Percentiles rank a stretch among this genome's conserved stretches.
Conservation (phyloP, 2,329 filamentous ascomycete species). For the Xylaria sp. region DNA sequence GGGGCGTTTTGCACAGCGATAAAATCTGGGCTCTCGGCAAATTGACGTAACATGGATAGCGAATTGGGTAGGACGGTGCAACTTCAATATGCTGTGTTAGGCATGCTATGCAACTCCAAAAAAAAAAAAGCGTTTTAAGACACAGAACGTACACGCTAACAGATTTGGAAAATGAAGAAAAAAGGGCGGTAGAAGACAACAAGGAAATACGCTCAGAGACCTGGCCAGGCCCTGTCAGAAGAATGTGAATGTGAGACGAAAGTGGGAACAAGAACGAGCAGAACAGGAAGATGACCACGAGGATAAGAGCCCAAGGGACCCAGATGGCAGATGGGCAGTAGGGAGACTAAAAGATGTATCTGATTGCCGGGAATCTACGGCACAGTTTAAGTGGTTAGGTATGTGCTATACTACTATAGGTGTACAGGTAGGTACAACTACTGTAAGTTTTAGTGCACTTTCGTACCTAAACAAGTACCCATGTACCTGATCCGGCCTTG, state of each 20-base stretch:
- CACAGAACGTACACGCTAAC: not conserved
- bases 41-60: constrained; percentile 24
- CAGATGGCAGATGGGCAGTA: too few species aligned
- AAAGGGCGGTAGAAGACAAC: not conserved
- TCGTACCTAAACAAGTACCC: too few species aligned
- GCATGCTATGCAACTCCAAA: constrained; percentile 10
- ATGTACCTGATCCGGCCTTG: too few species aligned
- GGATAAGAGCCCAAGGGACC: not conserved
- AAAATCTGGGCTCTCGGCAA: constrained; percentile 21
- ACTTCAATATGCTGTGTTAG: constrained; percentile 21
- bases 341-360: not conserved
- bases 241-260: constrained; percentile 10
- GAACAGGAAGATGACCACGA: not conserved
- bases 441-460: too few species aligned
- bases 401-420: too few species aligned
- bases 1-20: constrained; percentile 14
- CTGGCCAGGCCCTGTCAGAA: constrained; percentile 6
- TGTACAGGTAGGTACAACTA: too few species aligned
- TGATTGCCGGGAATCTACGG: not conserved
- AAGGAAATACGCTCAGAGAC: constrained; percentile 8
- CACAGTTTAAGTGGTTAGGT: too few species aligned
- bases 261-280: not conserved
- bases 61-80: constrained; percentile 7
- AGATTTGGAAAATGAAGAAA: constrained; percentile 1
- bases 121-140: not conserved